Conservation (phyloP, 129 eudicot genomes). For the Flaveria brownii region DNA sequence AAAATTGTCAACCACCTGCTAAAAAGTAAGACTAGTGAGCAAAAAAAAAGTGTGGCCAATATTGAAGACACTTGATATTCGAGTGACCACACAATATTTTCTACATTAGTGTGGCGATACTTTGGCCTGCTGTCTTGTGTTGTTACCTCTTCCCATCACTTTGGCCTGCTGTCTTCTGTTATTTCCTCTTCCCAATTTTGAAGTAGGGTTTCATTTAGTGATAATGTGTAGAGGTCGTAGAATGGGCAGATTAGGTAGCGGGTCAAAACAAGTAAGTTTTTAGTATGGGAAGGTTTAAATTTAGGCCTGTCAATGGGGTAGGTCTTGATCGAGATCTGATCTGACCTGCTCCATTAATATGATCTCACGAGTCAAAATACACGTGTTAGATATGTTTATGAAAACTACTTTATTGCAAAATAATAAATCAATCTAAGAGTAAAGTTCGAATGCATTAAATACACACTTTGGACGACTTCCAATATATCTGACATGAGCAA, state of each 20-base stretch:
- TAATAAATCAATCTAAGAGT: neutral
- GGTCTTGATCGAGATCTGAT: neutral
- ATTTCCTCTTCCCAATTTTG: neutral
- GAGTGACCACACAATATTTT: neutral
- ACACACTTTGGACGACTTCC: neutral
- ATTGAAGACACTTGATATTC: neutral
- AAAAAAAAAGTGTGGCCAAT: neutral
- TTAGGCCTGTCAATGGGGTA: neutral
- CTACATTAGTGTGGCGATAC: neutral
- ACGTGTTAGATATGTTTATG: neutral
- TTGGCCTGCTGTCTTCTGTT: neutral
- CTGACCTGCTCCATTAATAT: neutral
- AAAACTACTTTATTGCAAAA: neutral
- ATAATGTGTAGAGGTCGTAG: neutral
- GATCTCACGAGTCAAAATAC: neutral
- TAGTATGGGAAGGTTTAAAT: neutral
- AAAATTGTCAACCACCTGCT: neutral
- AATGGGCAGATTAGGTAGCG: neutral
- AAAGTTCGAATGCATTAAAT: neutral
- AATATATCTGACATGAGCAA: no score
- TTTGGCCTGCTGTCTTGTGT: slow-evolving; percentile 1
- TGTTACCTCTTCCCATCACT: neutral
- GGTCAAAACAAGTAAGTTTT: neutral
- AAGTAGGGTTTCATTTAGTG: neutral
- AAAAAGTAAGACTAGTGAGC: slow-evolving; percentile 10